Percentiles rank a stretch among this genome's conserved stretches.
These are phyloP conservation scores for Prunus yedoensis DNA, from an alignment of 331 rosid species.

Conservation along the genomic window DNA sequence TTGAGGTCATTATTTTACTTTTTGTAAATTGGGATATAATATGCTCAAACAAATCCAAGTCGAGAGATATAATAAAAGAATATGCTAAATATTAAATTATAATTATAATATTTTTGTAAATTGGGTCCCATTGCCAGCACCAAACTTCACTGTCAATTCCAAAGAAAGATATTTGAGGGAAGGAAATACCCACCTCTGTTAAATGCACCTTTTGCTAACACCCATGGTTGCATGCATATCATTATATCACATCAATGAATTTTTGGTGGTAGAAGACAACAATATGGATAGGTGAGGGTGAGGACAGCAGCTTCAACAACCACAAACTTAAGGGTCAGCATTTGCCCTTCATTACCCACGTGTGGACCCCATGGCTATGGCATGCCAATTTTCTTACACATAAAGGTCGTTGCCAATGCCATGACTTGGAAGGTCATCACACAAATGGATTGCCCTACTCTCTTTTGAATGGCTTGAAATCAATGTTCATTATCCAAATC, in stretches of 20 bases:
- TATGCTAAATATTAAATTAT: constrained; percentile 5
- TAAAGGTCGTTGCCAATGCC: background rate
- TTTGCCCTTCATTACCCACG: constrained; percentile 14
- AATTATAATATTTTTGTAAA: background rate
- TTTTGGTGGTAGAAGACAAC: constrained; percentile 23
- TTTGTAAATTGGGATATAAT: no score
- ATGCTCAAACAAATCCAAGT: no score
- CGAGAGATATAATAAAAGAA: background rate
- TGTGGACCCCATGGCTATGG: constrained; percentile 6
- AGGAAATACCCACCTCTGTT: background rate
- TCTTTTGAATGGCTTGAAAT: constrained; percentile 24
- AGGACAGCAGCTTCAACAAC: constrained; percentile 23
- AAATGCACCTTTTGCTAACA: background rate
- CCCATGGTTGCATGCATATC: background rate
- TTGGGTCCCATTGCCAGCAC: constrained; percentile 15
- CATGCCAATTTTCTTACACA: background rate
- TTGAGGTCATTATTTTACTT: background rate
- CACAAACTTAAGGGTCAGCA: constrained; percentile 28
- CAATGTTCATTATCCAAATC: constrained; percentile 9
- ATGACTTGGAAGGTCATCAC: background rate
- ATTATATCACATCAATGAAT: background rate
- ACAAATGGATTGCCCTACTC: background rate
- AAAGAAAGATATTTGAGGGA: background rate
- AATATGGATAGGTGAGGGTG: constrained; percentile 27
- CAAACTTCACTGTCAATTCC: background rate